Conservation (phyloP, 192 early-diverging fungal genomes). For the Phycomyces blakesleeanus region DNA sequence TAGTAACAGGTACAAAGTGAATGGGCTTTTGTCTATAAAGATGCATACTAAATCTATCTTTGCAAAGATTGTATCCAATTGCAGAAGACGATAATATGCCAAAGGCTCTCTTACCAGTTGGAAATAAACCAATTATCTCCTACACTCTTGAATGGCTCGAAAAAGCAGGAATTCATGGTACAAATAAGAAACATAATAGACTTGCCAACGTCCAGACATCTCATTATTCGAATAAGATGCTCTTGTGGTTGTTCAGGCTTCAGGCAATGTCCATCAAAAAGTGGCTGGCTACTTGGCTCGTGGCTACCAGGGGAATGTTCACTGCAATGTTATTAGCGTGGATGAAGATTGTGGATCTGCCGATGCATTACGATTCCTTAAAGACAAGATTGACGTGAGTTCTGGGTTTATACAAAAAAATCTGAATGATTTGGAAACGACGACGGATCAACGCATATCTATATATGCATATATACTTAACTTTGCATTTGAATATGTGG, state of each 20-base stretch:
- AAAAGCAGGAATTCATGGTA: slow-evolving; percentile 62
- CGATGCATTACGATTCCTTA: slow-evolving; percentile 75
- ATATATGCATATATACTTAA: not conserved
- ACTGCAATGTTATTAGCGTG: slow-evolving; percentile 60
- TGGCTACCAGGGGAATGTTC: slow-evolving; percentile 59
- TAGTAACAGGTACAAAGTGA: slow-evolving; percentile 45
- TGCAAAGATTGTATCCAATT: slow-evolving; percentile 65
- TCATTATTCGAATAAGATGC: slow-evolving; percentile 54
- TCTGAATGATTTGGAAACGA: not conserved
- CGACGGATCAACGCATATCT: not conserved
- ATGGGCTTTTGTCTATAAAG: not conserved
- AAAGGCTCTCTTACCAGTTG: slow-evolving; percentile 92
- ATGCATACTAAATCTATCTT: not conserved
- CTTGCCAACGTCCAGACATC: not conserved
- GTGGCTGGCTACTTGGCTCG: slow-evolving; percentile 60
- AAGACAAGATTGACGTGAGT: slow-evolving; percentile 79
- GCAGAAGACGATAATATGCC: slow-evolving; percentile 80
- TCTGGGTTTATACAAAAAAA: not conserved
- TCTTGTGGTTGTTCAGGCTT: slow-evolving; percentile 65
- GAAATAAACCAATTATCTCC: slow-evolving; percentile 92
- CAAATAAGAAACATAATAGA: not conserved
- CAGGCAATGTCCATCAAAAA: slow-evolving; percentile 60
- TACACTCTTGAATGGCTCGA: slow-evolving; percentile 95
- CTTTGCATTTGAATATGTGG: not conserved
- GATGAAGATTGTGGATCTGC: slow-evolving; percentile 73